Evolutionary conservation across 148 eudicot species (phyloP), one percentile per base, ranked within the genome.

Genomic region (Camellia lanceoleosa): DNA sequence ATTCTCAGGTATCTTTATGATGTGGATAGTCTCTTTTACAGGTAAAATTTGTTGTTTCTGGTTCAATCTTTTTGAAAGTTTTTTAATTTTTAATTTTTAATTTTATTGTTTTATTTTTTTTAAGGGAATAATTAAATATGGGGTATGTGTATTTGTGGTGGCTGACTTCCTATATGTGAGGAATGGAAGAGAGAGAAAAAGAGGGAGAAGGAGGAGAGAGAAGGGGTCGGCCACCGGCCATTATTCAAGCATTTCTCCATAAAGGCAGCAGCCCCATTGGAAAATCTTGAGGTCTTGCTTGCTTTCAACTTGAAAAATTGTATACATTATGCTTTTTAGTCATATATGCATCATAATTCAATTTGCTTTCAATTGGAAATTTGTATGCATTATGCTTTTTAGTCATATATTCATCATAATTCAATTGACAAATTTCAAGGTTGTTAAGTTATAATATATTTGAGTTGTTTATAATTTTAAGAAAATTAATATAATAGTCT

Each of bases 141-240:
- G 38, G 38, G 38, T 15, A 51, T 3, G 77, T 76, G 38, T 55
- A 30, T 67, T 67, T 69, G 61, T 46, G 83, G 86, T 19, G 70
- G 84, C 82, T 69, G 83, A 79, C 78, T 76, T 76, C 84, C 80
- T 76, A 47, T 58, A 60, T 61, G 71, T 38, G 73, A 82, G 84
- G 77, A 13, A 23, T n/a, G 44, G 62, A 54, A 47, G 82, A 62
- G 80, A 78, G 83, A 77, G 75, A 72, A 77, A 71, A 75, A 19
- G 75, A 23, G 12, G 47, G 55, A 71, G 30, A 80, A 13, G 20
- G 68, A 63, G 58, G 44, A 20, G 52, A 46, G 7, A 30, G 56
- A 49, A 49, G 16, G 63, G 71, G 74, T 67, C 76, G 84, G 79
- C 56, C 71, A 72, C 80, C 79, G 84, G 86, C 84, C 86, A 83